phyloP scores from a whole-genome alignment of 1,139 yeast species.

The Kodamaea anthophila region DNA sequence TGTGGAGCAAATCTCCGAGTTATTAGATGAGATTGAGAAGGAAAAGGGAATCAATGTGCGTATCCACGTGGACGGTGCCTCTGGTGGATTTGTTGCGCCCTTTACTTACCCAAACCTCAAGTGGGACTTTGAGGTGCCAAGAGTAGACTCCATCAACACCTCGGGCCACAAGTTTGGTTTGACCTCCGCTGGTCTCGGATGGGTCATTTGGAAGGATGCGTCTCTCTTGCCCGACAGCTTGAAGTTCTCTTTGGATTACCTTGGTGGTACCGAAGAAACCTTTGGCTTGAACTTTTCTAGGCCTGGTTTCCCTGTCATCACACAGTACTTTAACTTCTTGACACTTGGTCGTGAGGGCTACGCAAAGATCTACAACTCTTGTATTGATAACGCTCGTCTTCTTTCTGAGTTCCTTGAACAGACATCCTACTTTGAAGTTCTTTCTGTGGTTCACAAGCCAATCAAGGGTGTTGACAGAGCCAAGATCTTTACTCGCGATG shows the following conservation, averaged over 20 bases:
- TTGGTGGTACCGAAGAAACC: constrained; percentile 87
- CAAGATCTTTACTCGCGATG: constrained; percentile 19
- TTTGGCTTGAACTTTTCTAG: constrained; percentile 84
- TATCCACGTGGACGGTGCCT: constrained; percentile 91
- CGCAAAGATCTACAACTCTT: constrained; percentile 52
- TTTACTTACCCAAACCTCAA: constrained; percentile 65
- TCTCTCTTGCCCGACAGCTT: constrained; percentile 61
- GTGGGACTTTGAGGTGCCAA: constrained; percentile 77
- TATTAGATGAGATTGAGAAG: constrained; percentile 62
- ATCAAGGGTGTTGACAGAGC: constrained; percentile 10
- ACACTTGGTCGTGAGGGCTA: constrained; percentile 68
- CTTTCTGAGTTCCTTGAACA: constrained; percentile 61
- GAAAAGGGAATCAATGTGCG: constrained; percentile 67
- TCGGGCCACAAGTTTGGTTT: constrained; percentile 93
- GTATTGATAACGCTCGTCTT: constrained; percentile 65
- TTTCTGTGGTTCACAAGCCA: constrained; percentile 71
- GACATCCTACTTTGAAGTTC: constrained; percentile 62
- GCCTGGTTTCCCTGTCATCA: constrained; percentile 87
- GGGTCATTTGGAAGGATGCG: constrained; percentile 79
- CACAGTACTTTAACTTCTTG: constrained; percentile 78
- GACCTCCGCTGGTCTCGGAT: constrained; percentile 86
- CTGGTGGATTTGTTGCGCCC: constrained; percentile 87
- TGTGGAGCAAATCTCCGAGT: constrained; percentile 51
- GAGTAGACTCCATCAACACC: constrained; percentile 84
- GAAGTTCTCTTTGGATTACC: constrained; percentile 72